Evolutionary conservation across 495 filamentous ascomycete genomes (phyloP), one percentile per base, ranked within the genome.

Genomic region (Neurospora cerealis): DNA sequence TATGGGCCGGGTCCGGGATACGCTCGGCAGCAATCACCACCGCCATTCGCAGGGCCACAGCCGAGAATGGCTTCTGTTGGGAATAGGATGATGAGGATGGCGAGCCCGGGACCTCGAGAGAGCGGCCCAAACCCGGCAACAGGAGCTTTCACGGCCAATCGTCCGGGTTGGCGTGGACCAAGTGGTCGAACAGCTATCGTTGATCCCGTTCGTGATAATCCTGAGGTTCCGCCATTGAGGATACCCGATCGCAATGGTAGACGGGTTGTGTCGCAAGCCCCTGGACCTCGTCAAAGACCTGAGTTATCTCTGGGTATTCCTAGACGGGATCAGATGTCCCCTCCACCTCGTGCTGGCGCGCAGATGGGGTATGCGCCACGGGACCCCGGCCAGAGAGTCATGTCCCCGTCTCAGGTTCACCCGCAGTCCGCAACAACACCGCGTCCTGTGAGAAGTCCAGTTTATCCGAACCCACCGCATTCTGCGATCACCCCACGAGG

Each of bases 111-210:
- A 2, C 73, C 78, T 3, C 74, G 66, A 71, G 78, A 77, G 5
- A 69, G 42, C 37, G 75, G 74, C 46, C 73, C 75, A 36, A 79
- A 82, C 72, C 81, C 79, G 10, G 80, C 80, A 15, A 79, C 80
- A 32, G 78, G 77, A n/a, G 81, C 77, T 11, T 82, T 81, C 46
- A 75, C 75, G 0, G 76, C 80, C 41, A 77, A 78, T 48, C 80
- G 83, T n/a, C 87, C 87, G 7, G 83, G 82, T 74, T 88, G 87
- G 87, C 81, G 83, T 72, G 87, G 87, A 9, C 84, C 87, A 44
- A 88, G 85, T 73, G 87, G 87, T 4, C 82, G 86, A 72, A 81
- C 80, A 44, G 78, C 84, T 4, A 74, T 88, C 21, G 85, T 88
- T 42, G 80, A 84, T 10, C 84, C 85, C 9, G 83, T 87, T 6